Evolutionary conservation across 805 yeast genomes (phyloP).

Genomic region (Huiozyma naganishii): DNA sequence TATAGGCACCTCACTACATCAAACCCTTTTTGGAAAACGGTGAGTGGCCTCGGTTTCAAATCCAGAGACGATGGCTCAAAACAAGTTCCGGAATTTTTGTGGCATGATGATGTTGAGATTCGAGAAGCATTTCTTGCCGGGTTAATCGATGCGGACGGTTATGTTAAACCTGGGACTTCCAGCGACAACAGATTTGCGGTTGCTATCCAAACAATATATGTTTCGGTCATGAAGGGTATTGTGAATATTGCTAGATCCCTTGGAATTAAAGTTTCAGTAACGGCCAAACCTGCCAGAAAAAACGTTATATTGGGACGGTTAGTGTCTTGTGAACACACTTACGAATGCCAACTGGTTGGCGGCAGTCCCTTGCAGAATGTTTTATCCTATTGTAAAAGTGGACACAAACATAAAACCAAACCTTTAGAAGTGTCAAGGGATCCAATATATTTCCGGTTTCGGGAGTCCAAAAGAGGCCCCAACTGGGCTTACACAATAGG

Average conservation of each 20-base stretch:
- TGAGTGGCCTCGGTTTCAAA: conserved; percentile 17
- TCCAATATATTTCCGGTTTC: conserved; percentile 16
- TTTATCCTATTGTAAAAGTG: conserved; percentile 18
- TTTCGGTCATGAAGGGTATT: conserved; percentile 29
- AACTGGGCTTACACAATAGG: conserved; percentile 11
- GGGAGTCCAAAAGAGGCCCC: conserved; percentile 11
- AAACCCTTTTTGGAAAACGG: conserved; percentile 26
- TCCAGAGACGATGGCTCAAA: conserved; percentile 18
- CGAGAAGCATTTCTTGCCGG: conserved; percentile 38
- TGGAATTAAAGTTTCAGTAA: conserved; percentile 31
- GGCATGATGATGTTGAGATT: conserved; percentile 29
- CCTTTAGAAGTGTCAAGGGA: conserved; percentile 11
- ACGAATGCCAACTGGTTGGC: conserved; percentile 18
- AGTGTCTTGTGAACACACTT: conserved; percentile 19
- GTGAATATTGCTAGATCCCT: conserved; percentile 33
- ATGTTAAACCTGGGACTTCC: conserved; percentile 15
- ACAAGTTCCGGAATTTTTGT: conserved; percentile 28
- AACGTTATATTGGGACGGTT: conserved; percentile 13
- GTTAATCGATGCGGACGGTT: conserved; percentile 33
- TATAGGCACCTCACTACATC: conserved; percentile 13
- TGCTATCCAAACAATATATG: conserved; percentile 25
- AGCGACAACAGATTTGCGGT: conserved; percentile 16
- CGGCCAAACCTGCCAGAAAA: conserved; percentile 18
- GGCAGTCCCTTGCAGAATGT: conserved; percentile 16
- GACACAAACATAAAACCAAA: conserved; percentile 11